phyloP scores from a whole-genome alignment of 352 stramenopile genomes.

The Pythium apleroticum region DNA sequence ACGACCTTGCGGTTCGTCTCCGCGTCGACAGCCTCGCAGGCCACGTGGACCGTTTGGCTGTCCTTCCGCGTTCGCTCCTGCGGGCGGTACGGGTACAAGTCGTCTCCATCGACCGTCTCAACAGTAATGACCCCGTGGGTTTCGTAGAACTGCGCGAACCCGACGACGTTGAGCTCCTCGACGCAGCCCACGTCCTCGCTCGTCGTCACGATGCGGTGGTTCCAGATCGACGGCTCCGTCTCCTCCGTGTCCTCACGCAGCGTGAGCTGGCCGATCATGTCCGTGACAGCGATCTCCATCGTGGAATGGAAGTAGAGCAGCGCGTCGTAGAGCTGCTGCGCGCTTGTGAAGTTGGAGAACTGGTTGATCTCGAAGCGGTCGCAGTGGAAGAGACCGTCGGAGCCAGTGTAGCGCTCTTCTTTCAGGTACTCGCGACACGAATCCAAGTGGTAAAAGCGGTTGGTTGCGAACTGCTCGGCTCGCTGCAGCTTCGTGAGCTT shows the following conservation, averaged over 20 bases:
- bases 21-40: background rate
- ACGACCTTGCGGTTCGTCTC: conserved; percentile 4
- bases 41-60: conserved; percentile 15
- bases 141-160: conserved; percentile 30
- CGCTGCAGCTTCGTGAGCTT: conserved; percentile 42
- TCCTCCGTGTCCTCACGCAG: conserved; percentile 47
- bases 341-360: conserved; percentile 36
- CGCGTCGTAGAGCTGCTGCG: conserved; percentile 43
- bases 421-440: conserved; percentile 1
- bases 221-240: conserved; percentile 29
- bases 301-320: conserved; percentile 39
- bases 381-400: conserved; percentile 9
- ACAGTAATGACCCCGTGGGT: conserved; percentile 29
- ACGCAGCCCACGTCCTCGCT: conserved; percentile 11
- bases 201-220: conserved; percentile 41
- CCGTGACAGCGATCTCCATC: conserved; percentile 53
- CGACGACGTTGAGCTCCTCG: conserved; percentile 21
- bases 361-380: conserved; percentile 22
- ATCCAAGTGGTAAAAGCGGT: conserved; percentile 3
- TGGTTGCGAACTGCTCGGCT: conserved; percentile 4
- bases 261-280: conserved; percentile 41
- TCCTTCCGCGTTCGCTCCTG: conserved; percentile 28
- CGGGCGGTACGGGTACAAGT: conserved; percentile 39
- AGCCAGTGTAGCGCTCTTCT: conserved; percentile 4
- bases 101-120: conserved; percentile 38